These are phyloP conservation scores for Astraeus odoratus DNA, from an alignment of 768 basidiomycete genomes.

Conservation along the genomic window DNA sequence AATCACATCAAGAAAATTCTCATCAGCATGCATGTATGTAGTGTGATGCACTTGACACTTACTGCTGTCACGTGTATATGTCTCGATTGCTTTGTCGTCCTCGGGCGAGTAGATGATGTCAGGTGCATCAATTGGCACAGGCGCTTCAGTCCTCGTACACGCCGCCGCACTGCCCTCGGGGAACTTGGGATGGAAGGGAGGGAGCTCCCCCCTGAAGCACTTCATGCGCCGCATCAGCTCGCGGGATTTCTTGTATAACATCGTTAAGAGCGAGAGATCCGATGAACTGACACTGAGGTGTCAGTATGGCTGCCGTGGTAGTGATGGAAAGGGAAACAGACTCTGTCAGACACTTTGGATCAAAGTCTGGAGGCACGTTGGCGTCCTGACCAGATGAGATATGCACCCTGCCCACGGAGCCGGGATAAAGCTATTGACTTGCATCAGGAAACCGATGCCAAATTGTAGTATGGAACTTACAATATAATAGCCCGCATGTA, in stretches of 20 bases:
- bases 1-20: neutral
- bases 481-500: constrained; percentile 24
- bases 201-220: constrained; percentile 16
- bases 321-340: constrained; percentile 17
- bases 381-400: constrained; percentile 36
- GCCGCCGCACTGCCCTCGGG: constrained; percentile 20
- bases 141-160: constrained; percentile 10
- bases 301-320: neutral
- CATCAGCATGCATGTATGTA: no score
- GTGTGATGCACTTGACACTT: constrained; percentile 2
- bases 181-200: constrained; percentile 25
- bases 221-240: constrained; percentile 52
- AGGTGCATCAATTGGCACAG: constrained; percentile 21
- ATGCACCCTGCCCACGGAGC: constrained; percentile 41
- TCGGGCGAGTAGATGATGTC: constrained; percentile 28
- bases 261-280: constrained; percentile 40
- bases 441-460: neutral
- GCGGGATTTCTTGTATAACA: constrained; percentile 48
- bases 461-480: constrained; percentile 16
- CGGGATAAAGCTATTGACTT: constrained; percentile 34
- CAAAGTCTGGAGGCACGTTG: constrained; percentile 37
- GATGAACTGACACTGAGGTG: constrained; percentile 8
- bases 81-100: constrained; percentile 29
- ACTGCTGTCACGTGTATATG: constrained; percentile 16
- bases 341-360: constrained; percentile 39